Evolutionary conservation across 192 early-diverging fungal species (phyloP), one percentile per base, ranked within the genome.

Genomic region (Mortierella claussenii): DNA sequence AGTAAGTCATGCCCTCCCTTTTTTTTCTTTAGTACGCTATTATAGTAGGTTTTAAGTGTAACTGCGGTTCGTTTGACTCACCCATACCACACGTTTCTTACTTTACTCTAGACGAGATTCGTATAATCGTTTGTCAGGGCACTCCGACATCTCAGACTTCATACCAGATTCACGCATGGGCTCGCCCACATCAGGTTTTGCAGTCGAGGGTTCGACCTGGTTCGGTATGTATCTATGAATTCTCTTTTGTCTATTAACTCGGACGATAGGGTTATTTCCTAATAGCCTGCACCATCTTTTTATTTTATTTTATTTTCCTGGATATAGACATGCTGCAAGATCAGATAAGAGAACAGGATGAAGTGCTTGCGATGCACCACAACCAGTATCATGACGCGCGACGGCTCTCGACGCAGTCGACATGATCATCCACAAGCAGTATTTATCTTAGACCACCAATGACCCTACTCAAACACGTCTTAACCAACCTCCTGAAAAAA

Each of bases 311-410:
- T n/a, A n/a, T n/a, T n/a, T n/a, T n/a, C n/a, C n/a, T n/a, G n/a
- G n/a, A n/a, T n/a, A n/a, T 56, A 67, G 65, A 40, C 33, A 57
- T 68, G 46, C 50, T 68, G n/a, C 65, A 68, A 54, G 55, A 68
- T 58, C 55, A 59, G 65, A 68, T 68, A 36, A 36, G 21, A 51
- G 65, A 68, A 43, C 65, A 68, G 24, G 65, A 68, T 4, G 65
- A 57, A 15, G 65, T 46, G 36, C 24, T 56, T 18, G 26, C 34
- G 2, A 21, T 15, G 11, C 21, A 45, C n/a, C 26, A 53, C 43
- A 18, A 5, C 37, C 49, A 26, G n/a, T n/a, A n/a, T n/a, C n/a
- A n/a, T 33, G 30, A 43, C 37, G 52, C 51, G 27, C 26, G 18
- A 21, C 36, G 42, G 17, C 32, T 31, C 34, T 64, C 55, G 26